Evolutionary conservation across 2,329 filamentous ascomycete genomes (phyloP).

Genomic region (Sordariomycetes sp.): DNA sequence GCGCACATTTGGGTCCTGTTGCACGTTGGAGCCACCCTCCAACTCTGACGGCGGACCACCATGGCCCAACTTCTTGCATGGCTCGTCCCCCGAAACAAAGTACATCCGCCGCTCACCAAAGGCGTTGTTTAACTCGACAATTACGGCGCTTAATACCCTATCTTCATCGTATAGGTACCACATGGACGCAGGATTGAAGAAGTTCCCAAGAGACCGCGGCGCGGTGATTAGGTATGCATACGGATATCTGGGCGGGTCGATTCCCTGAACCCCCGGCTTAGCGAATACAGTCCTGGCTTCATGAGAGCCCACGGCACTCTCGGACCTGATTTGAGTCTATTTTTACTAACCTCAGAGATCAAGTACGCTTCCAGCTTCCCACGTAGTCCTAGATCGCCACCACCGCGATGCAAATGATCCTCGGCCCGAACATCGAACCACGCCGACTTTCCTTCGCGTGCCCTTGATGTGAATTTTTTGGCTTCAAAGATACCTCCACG

Average conservation of each 20-base stretch:
- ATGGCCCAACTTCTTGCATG: background rate
- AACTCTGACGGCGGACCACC: background rate
- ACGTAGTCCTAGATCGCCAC: constrained; percentile 36
- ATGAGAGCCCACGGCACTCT: background rate
- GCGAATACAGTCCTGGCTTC: background rate
- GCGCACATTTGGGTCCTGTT: background rate
- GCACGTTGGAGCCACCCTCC: background rate
- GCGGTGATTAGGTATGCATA: constrained; percentile 61
- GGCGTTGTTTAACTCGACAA: constrained; percentile 66
- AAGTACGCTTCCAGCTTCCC: constrained; percentile 51
- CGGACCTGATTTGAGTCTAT: background rate
- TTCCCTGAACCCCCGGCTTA: constrained; percentile 27
- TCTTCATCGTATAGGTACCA: constrained; percentile 60
- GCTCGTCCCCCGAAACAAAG: constrained; percentile 29
- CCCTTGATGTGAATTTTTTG: constrained; percentile 10
- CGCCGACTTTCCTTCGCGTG: background rate
- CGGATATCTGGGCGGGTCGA: constrained; percentile 47
- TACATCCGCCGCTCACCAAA: constrained; percentile 62
- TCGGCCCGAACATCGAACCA: constrained; percentile 1
- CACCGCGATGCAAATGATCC: constrained; percentile 34
- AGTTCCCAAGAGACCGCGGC: constrained; percentile 53
- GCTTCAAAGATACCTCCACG: constrained; percentile 42
- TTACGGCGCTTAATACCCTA: constrained; percentile 45
- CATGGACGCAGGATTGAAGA: constrained; percentile 65
- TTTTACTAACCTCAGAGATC: constrained; percentile 31